Percentiles rank a stretch among this genome's conserved stretches.
Conservation (phyloP, 371 early-diverging fungal species). For the Ecytonucleospora hepatopenaei region DNA sequence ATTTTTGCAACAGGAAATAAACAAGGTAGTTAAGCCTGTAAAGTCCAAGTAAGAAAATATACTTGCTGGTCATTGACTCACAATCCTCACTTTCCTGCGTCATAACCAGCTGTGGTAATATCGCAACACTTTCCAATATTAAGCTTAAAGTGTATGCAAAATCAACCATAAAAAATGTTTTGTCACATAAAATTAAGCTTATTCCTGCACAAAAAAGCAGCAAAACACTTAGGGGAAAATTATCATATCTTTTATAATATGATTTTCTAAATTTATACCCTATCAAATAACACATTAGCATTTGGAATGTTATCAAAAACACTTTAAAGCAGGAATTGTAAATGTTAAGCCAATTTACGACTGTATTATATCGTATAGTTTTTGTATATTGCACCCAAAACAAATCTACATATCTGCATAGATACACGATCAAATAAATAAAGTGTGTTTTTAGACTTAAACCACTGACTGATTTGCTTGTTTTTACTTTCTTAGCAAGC, state of each 20-base stretch:
- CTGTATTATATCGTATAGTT: background rate
- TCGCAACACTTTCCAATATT: constrained; percentile 85
- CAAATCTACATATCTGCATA: constrained; percentile 85
- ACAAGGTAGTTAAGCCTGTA: constrained; percentile 83
- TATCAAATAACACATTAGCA: constrained; percentile 81
- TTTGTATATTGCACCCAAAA: constrained; percentile 56
- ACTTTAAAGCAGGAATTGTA: constrained; percentile 89
- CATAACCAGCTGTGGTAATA: constrained; percentile 90
- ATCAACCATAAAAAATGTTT: constrained; percentile 36
- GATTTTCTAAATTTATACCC: constrained; percentile 68
- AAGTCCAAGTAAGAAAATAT: constrained; percentile 84
- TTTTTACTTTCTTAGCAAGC: constrained; percentile 49
- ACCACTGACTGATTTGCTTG: constrained; percentile 60
- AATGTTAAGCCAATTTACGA: constrained; percentile 44
- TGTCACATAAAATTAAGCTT: constrained; percentile 18
- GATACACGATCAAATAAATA: constrained; percentile 78
- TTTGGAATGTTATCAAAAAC: constrained; percentile 71
- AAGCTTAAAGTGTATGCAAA: constrained; percentile 80
- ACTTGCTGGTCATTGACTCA: constrained; percentile 90
- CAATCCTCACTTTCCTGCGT: constrained; percentile 86
- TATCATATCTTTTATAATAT: constrained; percentile 75
- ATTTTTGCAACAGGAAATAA: constrained; percentile 72
- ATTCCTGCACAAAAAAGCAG: constrained; percentile 55
- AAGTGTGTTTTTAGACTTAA: constrained; percentile 89
- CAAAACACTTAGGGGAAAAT: constrained; percentile 59